Evolutionary conservation across 139 green algal genomes (phyloP), one percentile per base, ranked within the genome.

Genomic region (Chlorella sp.): DNA sequence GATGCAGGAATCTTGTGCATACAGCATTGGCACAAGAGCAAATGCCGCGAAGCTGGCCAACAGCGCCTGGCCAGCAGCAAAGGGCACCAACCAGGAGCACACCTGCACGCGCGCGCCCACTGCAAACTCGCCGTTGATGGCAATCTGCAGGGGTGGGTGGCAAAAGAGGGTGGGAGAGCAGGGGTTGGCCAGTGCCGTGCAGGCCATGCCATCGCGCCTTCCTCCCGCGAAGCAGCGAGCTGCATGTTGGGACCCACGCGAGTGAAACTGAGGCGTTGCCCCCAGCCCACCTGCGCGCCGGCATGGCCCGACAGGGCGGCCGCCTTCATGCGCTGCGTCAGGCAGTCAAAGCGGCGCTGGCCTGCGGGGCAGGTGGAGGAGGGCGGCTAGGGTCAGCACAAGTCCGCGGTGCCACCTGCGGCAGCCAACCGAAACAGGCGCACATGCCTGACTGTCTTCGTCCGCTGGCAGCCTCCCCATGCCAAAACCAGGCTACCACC

Each of bases 251-350:
- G 11, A 54, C 8, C 11, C 8, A 8, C 46, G 11, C 8, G 8
- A 11, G 8, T 19, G 46, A 8, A 54, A 54, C 8, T 19, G 8
- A 54, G 46, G 46, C 46, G 46, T 11, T 54, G 46, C 13, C 30
- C 26, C 19, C 3, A 44, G 19, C 67, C 3, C 76, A 87, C 76
- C 80, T 93, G 88, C 2, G 87, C 91, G 20, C 91, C 90, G 7
- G 86, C 87, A 38, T 92, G 91, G 19, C 91, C 90, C 20, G 88
- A 89, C n/a, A 91, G 92, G 16, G 94, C 94, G 9, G 93, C 93
- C 17, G 94, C 93, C 20, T 87, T 90, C 48, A 92, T 93, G 60
- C 94, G 90, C 74, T 94, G 90, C 51, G 90, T 82, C 83, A 97
- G 88, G 88, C 94, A 97, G 54, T 90, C 87, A 67, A 86, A 87